Base-by-base conservation (phyloP, 1,139 yeast species). In the Saccharomyces hybrid region DNA sequence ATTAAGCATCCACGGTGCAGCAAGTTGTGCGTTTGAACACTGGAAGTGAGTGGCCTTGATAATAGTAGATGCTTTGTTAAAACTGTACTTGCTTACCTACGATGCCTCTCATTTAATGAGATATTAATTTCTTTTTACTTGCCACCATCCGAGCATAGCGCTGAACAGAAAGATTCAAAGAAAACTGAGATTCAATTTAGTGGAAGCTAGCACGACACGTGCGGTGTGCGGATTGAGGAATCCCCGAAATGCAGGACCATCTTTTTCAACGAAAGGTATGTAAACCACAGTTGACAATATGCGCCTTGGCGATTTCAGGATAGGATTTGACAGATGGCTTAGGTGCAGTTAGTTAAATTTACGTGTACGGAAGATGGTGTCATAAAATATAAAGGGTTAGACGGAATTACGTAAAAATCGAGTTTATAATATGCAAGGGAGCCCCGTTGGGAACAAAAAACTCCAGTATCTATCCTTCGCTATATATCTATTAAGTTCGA, bases 381-480 rank as follows among this genome's bases (percentile, higher is more conserved):
- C 14, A 16, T 23, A 19, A 19, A 28, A 29, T 16, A 47, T 9
- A 26, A 47, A 28, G 34, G 16, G 23, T n/a, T 16, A 29, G 25
- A 47, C 14, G 16, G 34, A 29, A n/a, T n/a, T 38, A 38, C 23
- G 42, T 38, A 38, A 16, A 16, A 19, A 19, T 5, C 8, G 42
- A 38, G 23, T 38, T 14, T 38, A 38, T 38, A 38, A 38, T 38
- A 38, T 38, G 42, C 42, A 38, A 14, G 42, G 42, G 11, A 16
- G 42, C 13, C 42, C 42, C 42, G 25, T 16, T 38, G 11, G 11
- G 42, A 38, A 38, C 25, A 19, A 16, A 14, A 14, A 38, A 14
- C 25, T 49, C 25, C 41, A 27, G 51, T 44, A 53, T 47, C 54
- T 38, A 26, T 55, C 56, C 27, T 47, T 52, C n/a, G 49, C 46